These are phyloP conservation scores for Paraphoma sp. DNA, from an alignment of 2,329 filamentous ascomycete genomes.

Conservation along the genomic window DNA sequence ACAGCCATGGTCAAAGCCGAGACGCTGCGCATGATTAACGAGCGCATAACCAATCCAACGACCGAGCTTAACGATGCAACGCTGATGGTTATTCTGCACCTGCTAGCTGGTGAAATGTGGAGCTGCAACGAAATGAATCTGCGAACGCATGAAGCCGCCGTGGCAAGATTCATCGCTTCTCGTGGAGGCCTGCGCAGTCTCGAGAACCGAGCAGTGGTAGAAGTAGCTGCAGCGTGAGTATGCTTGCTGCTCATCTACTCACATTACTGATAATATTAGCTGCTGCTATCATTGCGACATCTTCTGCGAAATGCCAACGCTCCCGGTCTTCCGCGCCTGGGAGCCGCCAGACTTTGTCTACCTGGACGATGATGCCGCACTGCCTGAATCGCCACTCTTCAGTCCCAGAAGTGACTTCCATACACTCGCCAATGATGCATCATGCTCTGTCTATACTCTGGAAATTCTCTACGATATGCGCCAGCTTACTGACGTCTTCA, in stretches of 20 bases:
- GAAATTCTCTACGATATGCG: conserved; percentile 40
- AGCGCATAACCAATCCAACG: conserved; percentile 17
- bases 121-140: conserved; percentile 36
- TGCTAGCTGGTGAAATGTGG: conserved; percentile 41
- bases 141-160: conserved; percentile 29
- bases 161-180: conserved; percentile 28
- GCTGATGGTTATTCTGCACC: conserved; percentile 37
- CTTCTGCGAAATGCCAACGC: conserved; percentile 31
- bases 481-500: conserved; percentile 38
- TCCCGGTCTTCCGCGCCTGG: conserved; percentile 23
- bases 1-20: conserved; percentile 36
- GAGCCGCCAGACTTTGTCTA: conserved; percentile 7
- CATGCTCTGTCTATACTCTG: conserved; percentile 29
- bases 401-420: conserved; percentile 29
- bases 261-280: conserved; percentile 19
- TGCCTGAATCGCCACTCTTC: conserved; percentile 46
- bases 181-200: conserved; percentile 30
- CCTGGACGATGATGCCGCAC: conserved; percentile 2
- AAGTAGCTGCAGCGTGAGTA: conserved; percentile 33
- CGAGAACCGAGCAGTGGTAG: conserved; percentile 20
- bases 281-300: conserved; percentile 35
- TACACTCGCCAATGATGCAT: conserved; percentile 22
- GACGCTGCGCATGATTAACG: conserved; percentile 33
- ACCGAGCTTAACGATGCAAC: conserved; percentile 30
- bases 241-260: not conserved